Evolutionary conservation across 1,284 basidiomycete species (phyloP).

Genomic region (Coniferiporia sulphurascens): DNA sequence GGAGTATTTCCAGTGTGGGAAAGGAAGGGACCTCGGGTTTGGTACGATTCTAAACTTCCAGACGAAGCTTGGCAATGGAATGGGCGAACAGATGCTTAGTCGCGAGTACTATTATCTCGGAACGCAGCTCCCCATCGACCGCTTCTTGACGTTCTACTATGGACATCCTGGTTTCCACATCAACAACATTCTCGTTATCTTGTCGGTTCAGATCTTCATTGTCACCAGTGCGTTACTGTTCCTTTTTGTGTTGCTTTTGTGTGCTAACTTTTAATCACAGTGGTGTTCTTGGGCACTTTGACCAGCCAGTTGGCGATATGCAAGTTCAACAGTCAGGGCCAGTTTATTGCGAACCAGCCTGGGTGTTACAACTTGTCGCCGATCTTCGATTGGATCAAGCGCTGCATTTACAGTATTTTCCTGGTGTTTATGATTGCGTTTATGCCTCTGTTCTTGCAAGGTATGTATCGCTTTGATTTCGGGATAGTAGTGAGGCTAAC

Average conservation of each 20-base stretch:
- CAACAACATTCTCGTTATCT: constrained; percentile 98
- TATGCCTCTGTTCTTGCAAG: constrained; percentile 90
- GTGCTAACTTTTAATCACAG: constrained; percentile 33
- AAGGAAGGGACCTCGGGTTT: constrained; percentile 98
- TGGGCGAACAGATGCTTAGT: constrained; percentile 99
- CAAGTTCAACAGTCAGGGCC: constrained; percentile 66
- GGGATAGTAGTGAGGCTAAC: neutral
- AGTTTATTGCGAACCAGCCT: constrained; percentile 66
- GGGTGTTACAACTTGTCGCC: constrained; percentile 91
- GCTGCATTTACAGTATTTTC: constrained; percentile 94
- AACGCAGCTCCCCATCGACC: constrained; percentile 96
- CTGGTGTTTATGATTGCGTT: constrained; percentile 95
- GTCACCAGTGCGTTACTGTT: constrained; percentile 58
- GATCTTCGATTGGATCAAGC: constrained; percentile 90
- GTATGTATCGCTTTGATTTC: constrained; percentile 37
- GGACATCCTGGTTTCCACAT: constrained; percentile 99
- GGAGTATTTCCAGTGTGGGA: constrained; percentile 98
- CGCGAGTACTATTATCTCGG: constrained; percentile 99
- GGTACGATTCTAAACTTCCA: constrained; percentile 99
- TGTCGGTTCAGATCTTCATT: constrained; percentile 92
- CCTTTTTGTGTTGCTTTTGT: neutral
- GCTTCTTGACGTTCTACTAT: constrained; percentile 99
- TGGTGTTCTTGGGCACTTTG: constrained; percentile 90
- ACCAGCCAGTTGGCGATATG: constrained; percentile 79
- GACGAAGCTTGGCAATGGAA: constrained; percentile 99